phyloP scores from a whole-genome alignment of 192 early-diverging fungal species.

The Chytriomyces sp. region DNA sequence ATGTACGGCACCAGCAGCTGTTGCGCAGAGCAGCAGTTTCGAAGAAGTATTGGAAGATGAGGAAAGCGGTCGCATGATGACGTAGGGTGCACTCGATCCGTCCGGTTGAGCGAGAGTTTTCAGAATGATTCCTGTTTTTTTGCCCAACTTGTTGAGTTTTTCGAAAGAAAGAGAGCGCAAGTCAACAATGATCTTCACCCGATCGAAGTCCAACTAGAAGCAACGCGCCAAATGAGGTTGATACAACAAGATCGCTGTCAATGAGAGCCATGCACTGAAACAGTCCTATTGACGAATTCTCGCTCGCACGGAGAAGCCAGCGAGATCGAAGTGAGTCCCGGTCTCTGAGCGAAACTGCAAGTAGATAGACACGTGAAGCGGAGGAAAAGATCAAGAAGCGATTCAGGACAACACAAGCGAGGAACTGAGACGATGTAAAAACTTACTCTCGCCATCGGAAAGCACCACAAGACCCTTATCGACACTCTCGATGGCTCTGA shows the following conservation, averaged over 20 bases:
- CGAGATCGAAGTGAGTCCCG: background rate
- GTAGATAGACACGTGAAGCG: background rate
- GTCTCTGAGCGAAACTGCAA: background rate
- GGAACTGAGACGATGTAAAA: background rate
- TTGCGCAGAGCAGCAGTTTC: constrained; percentile 61
- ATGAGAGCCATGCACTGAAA: constrained; percentile 7
- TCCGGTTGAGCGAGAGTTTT: background rate
- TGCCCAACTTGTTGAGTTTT: background rate
- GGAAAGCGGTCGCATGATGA: background rate
- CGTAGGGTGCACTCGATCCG: background rate
- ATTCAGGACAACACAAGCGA: background rate
- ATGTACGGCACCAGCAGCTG: constrained; percentile 66
- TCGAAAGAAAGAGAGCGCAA: background rate
- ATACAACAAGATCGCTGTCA: constrained; percentile 63
- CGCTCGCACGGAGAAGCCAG: background rate
- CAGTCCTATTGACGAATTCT: no score
- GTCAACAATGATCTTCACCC: background rate
- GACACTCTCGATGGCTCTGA: background rate
- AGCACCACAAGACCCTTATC: constrained; percentile 12
- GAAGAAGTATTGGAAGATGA: background rate
- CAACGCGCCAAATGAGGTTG: constrained; percentile 48
- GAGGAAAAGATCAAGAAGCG: no score
- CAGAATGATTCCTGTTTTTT: background rate
- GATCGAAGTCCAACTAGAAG: constrained; percentile 5
- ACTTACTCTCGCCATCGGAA: background rate